Percentiles rank a stretch among this genome's conserved stretches.
phyloP scores from a whole-genome alignment of 176 grass and related monocot species.

The Aegilops speltoides region DNA sequence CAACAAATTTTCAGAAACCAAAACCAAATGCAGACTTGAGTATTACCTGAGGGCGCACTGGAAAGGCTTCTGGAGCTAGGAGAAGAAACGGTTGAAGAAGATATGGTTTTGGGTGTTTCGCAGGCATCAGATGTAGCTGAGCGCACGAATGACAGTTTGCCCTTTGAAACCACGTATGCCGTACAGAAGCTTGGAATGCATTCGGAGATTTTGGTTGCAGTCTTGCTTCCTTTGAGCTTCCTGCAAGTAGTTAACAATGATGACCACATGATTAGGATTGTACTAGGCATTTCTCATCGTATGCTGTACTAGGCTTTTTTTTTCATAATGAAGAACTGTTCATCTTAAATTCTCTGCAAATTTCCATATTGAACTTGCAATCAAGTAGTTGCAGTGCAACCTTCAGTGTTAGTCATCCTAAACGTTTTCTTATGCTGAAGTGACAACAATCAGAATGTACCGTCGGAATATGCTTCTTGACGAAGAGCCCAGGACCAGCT shows the following conservation, averaged over 20 bases:
- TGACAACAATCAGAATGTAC: conserved; percentile 24
- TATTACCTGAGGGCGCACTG: conserved; percentile 53
- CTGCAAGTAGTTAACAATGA: conserved; percentile 33
- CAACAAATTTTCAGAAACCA: conserved; percentile 9
- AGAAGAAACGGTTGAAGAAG: conserved; percentile 55
- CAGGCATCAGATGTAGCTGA: conserved; percentile 44
- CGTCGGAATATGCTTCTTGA: conserved; percentile 66
- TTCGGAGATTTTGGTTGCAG: conserved; percentile 68
- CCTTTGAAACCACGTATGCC: conserved; percentile 67
- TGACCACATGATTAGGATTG: neutral
- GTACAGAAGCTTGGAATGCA: conserved; percentile 83
- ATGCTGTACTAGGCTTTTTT: neutral
- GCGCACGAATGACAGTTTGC: conserved; percentile 70
- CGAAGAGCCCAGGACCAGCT: conserved; percentile 69
- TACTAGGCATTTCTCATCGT: no score
- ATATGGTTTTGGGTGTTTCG: conserved; percentile 29
- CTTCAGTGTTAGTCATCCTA: neutral
- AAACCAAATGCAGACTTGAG: neutral
- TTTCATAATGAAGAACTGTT: conserved; percentile 10
- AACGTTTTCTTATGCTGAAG: neutral
- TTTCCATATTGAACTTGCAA: neutral
- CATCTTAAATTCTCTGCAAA: neutral
- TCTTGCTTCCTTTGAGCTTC: conserved; percentile 62
- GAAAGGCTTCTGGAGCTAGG: conserved; percentile 50
- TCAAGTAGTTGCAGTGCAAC: conserved; percentile 8